Evolutionary conservation across 2,329 filamentous ascomycete species (phyloP), one percentile per base, ranked within the genome.

Genomic region (Fusarium avenaceum): DNA sequence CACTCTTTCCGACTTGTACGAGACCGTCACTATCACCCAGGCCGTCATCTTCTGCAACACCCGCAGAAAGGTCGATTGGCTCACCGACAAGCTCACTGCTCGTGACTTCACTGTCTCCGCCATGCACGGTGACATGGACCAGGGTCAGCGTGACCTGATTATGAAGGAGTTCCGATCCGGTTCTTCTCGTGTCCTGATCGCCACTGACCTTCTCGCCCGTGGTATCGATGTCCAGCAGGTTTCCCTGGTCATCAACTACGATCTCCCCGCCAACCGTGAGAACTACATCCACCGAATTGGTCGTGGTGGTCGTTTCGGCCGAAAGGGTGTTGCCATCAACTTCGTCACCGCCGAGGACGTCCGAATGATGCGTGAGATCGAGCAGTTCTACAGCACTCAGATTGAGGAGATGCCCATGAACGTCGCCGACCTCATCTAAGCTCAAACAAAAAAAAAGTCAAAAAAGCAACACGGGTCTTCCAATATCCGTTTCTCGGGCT

Each of bases 11-110:
- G 96, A 99, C 84, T 85, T 99, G 75, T 99, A 99, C 87, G 96
- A 99, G 87, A 99, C 96, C 57, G 92, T 99, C 80, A 99, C 96
- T 81, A 99, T 98, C 79, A 99, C 96, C 76, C 96, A 99, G 84
- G 96, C 96, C 63, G 96, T 99, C 84, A 99, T 99, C 85, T 99
- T 99, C 92, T 99, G 96, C 90, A 99, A 99, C 91, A 99, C 96
- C 80, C 92, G 96, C 83, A 92, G 95, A 89, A 99, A 99, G 94
- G 96, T 99, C 78, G 96, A 99, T 87, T 99, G 96, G 96, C 92
- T 99, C 76, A 98, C 96, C 75, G 95, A 98, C 85, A 98, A 98
- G 90, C 94, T 99, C 81, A 96, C 93, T 77, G 92, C 92, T 77
- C 93, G 94, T 86, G 95, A 99, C 85, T 99, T 99, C 88, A 98